Base-by-base conservation (phyloP, 177 flowering plant genomes). In the Telopea speciosissima region DNA sequence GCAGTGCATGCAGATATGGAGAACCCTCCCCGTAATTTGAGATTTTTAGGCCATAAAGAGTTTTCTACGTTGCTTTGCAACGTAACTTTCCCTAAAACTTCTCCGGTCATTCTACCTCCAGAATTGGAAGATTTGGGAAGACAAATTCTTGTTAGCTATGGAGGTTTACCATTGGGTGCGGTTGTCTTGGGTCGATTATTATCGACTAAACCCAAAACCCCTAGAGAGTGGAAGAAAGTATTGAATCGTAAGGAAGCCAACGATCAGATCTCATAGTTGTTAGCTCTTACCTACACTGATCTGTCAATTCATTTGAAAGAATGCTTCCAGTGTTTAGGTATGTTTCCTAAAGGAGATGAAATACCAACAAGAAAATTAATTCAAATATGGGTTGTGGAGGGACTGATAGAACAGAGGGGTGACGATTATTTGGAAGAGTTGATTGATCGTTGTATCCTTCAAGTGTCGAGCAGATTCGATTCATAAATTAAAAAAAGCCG, bases 331-430 rank as follows among this genome's bases (percentile, higher is more conserved):
- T 67, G 49, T 40, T 1, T 67, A 0, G 63, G 67, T 5, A 24
- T 62, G 8, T 71, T 66, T 12, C 78, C 78, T 0, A 61, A 66
- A 31, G 70, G 65, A 24, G 44, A 1, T 12, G 56, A 40, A 40
- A 62, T 70, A 5, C 21, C n/a, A n/a, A n/a, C 49, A 9, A 44
- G 49, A 9, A 44, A 44, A 44, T 44, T 3, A 13, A 9, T 44
- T 44, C 6, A 44, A 2, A 3, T 44, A 44, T 44, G 9, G 49
- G 9, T 44, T 44, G 49, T 9, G 7, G 49, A 44, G 9, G 49
- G 49, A 13, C 49, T 44, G 2, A 9, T 44, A 9, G 6, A 44
- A 13, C 9, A 44, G 9, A 13, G 4, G 3, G 3, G 49, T 9
- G 3, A 44, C 1, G 49, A 44, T 8, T 44, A 44, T 44, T 44